phyloP scores from a whole-genome alignment of 805 yeast species.

The Starmera amethionina region DNA sequence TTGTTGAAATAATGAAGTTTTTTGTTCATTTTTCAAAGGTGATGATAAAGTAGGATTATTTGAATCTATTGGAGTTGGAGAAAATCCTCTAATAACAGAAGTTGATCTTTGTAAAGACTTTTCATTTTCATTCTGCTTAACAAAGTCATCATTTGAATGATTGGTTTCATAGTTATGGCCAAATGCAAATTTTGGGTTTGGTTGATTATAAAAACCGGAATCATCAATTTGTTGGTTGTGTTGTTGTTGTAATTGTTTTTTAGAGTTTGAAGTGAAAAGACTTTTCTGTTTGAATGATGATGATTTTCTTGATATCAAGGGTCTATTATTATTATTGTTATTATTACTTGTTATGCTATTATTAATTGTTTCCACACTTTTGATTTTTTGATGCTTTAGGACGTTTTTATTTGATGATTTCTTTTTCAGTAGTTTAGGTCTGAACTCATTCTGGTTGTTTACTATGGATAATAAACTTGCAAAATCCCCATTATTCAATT shows the following conservation, averaged over 20 bases:
- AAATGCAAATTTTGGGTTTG: slow-evolving; percentile 20
- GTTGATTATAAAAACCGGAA: slow-evolving; percentile 18
- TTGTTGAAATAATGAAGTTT: background rate
- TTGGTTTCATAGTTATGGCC: slow-evolving; percentile 10
- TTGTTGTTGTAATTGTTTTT: background rate
- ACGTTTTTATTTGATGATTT: slow-evolving; percentile 13
- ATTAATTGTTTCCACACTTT: slow-evolving; percentile 2
- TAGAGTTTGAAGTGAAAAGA: background rate
- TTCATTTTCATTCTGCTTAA: background rate
- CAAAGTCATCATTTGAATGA: background rate
- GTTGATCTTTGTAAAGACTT: slow-evolving; percentile 16
- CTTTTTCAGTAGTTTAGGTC: slow-evolving; percentile 13
- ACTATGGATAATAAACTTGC: slow-evolving; percentile 17
- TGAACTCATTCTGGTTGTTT: slow-evolving; percentile 13
- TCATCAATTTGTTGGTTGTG: slow-evolving; percentile 7
- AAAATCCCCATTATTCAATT: slow-evolving; percentile 18
- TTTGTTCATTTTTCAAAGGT: background rate
- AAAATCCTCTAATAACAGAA: slow-evolving; percentile 19
- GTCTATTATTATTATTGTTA: slow-evolving; percentile 9
- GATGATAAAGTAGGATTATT: too few relatives aligned
- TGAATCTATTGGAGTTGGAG: slow-evolving; percentile 6
- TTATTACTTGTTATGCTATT: background rate
- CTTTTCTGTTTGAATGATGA: slow-evolving; percentile 11
- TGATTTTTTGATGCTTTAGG: slow-evolving; percentile 5
- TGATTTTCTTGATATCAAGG: slow-evolving; percentile 13